Conservation (phyloP, 305 asterid genomes). For the Solanum chacoense region DNA sequence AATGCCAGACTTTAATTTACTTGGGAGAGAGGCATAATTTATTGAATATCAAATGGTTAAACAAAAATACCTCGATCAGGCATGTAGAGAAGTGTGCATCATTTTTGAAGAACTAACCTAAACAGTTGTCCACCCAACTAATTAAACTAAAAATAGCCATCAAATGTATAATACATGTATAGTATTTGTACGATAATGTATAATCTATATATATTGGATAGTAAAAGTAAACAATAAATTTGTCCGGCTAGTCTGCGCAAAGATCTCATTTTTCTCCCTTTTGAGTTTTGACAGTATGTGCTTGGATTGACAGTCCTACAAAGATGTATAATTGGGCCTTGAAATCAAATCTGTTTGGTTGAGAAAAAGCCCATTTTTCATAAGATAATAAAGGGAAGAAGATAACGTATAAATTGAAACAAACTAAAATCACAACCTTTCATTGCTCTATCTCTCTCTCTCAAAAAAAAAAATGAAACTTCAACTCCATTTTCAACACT, state of each 20-base stretch:
- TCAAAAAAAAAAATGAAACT: not conserved
- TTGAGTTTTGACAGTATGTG: not conserved
- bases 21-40: no score
- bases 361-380: not conserved
- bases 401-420: not conserved
- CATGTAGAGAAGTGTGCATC: fast-evolving
- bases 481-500: not conserved
- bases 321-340: not conserved
- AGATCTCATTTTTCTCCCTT: not conserved
- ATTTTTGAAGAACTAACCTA: not conserved
- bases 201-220: not conserved
- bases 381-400: not conserved
- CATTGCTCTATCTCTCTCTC: not conserved
- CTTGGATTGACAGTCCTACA: not conserved
- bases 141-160: not conserved
- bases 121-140: not conserved
- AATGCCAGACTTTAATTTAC: not conserved
- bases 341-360: not conserved
- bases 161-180: not conserved
- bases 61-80: not conserved
- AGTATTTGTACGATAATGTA: not conserved
- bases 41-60: not conserved
- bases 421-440: not conserved
- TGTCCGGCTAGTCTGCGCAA: not conserved
- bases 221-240: not conserved